Conservation (phyloP, 768 basidiomycete species). For the Lentinula lateritia region DNA sequence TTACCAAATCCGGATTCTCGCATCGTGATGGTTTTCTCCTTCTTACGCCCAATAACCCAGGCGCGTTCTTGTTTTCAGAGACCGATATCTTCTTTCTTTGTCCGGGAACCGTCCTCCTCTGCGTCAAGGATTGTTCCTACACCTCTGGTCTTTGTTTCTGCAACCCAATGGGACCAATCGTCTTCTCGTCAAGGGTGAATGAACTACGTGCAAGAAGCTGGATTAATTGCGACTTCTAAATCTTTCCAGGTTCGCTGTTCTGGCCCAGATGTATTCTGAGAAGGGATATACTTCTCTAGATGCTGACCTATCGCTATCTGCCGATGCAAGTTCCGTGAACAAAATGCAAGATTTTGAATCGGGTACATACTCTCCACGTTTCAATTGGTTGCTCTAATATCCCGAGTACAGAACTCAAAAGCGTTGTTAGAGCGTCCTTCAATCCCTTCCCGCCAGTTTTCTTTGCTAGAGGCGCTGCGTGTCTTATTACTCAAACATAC, state of each 20-base stretch:
- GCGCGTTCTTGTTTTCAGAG: neutral
- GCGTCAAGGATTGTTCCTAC: conserved; percentile 46
- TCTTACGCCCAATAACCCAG: conserved; percentile 12
- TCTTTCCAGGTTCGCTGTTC: conserved; percentile 24
- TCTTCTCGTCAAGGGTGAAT: conserved; percentile 32
- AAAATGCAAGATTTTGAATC: conserved; percentile 36
- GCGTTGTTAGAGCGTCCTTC: conserved; percentile 33
- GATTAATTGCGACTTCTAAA: neutral
- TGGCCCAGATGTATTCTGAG: conserved; percentile 36
- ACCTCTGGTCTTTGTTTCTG: conserved; percentile 48
- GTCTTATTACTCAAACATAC: conserved; percentile 61
- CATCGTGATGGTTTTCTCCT: conserved; percentile 2
- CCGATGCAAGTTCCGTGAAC: conserved; percentile 17
- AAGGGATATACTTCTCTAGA: conserved; percentile 47
- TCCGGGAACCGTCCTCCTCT: conserved; percentile 31
- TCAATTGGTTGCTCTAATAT: neutral
- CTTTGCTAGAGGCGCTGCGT: conserved; percentile 40
- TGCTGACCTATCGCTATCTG: conserved; percentile 29
- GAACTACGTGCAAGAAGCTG: neutral
- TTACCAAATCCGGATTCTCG: conserved; percentile 9
- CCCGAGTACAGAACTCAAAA: conserved; percentile 31
- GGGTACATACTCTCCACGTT: conserved; percentile 21
- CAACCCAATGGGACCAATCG: conserved; percentile 34
- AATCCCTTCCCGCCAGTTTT: conserved; percentile 57
- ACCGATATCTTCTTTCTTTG: conserved; percentile 25